Conservation (phyloP, 1,284 basidiomycete species). For the Rhodofomes roseus region DNA sequence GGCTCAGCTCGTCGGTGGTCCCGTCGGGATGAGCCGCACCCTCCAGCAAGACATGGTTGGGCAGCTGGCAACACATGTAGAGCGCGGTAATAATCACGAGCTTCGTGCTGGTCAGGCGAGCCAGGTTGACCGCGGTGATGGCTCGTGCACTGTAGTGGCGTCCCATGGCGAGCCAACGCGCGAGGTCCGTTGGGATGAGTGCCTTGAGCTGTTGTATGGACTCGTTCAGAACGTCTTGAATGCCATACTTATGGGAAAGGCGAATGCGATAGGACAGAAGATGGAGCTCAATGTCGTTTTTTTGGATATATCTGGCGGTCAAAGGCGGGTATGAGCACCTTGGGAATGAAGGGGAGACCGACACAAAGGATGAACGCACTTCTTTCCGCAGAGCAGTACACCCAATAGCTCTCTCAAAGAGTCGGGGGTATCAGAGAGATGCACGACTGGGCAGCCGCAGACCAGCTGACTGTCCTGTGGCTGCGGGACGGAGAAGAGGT, state of each 20-base stretch:
- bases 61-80: background rate
- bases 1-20: background rate
- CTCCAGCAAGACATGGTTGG: background rate
- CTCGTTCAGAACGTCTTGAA: background rate
- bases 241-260: slow-evolving; percentile 4
- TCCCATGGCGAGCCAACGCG: background rate
- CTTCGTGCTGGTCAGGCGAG: slow-evolving; percentile 1
- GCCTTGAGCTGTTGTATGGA: background rate
- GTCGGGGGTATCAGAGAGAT: background rate
- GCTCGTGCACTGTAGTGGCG: too few relatives aligned
- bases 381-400: background rate
- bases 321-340: too few relatives aligned
- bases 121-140: background rate
- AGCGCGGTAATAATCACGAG: background rate
- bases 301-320: background rate
- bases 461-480: background rate
- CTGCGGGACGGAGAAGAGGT: slow-evolving; percentile 11
- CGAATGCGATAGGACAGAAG: background rate
- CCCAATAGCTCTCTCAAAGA: slow-evolving; percentile 16
- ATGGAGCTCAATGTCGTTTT: background rate
- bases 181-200: background rate
- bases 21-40: background rate
- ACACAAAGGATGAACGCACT: background rate
- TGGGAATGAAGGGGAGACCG: too few relatives aligned
- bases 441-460: background rate